phyloP scores from a whole-genome alignment of 2,329 filamentous ascomycete genomes.

The Pseudogymnoascus sp. region DNA sequence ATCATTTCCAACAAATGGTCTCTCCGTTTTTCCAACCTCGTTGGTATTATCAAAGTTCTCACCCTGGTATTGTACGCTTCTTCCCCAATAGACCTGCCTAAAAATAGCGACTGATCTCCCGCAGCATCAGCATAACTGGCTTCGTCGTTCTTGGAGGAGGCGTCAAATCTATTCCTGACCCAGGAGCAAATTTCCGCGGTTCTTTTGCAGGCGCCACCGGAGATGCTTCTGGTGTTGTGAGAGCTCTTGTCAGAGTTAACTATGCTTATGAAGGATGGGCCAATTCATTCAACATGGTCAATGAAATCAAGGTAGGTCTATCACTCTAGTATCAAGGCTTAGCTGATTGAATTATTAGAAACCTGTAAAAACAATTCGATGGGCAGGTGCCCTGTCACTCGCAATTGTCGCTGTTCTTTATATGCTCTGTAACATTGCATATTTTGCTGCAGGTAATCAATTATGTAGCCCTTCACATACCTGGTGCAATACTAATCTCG shows the following conservation, averaged over 20 bases:
- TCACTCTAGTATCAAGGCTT: not conserved
- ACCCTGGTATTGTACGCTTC: conserved; percentile 47
- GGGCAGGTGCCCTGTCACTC: conserved; percentile 41
- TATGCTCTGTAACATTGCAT: conserved; percentile 51
- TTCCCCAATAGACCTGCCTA: conserved; percentile 9
- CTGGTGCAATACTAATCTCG: not conserved
- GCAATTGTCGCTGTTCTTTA: conserved; percentile 45
- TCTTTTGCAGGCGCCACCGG: conserved; percentile 40
- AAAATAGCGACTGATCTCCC: not conserved
- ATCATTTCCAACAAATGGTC: conserved; percentile 50
- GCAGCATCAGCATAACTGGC: conserved; percentile 46
- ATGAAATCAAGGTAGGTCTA: conserved; percentile 42
- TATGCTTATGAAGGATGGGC: conserved; percentile 50
- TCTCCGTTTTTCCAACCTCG: conserved; percentile 44
- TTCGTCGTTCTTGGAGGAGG: conserved; percentile 52
- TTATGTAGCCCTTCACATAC: not conserved
- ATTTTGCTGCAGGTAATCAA: conserved; percentile 43
- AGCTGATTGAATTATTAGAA: conserved; percentile 31
- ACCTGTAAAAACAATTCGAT: conserved; percentile 46
- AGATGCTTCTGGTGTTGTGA: conserved; percentile 41
- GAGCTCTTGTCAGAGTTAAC: conserved; percentile 49
- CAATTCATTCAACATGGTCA: conserved; percentile 54
- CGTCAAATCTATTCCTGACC: conserved; percentile 34
- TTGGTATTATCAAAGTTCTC: conserved; percentile 51
- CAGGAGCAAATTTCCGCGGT: conserved; percentile 44